Conservation (phyloP, 2,329 filamentous ascomycete genomes). For the Calonectria naviculata region DNA sequence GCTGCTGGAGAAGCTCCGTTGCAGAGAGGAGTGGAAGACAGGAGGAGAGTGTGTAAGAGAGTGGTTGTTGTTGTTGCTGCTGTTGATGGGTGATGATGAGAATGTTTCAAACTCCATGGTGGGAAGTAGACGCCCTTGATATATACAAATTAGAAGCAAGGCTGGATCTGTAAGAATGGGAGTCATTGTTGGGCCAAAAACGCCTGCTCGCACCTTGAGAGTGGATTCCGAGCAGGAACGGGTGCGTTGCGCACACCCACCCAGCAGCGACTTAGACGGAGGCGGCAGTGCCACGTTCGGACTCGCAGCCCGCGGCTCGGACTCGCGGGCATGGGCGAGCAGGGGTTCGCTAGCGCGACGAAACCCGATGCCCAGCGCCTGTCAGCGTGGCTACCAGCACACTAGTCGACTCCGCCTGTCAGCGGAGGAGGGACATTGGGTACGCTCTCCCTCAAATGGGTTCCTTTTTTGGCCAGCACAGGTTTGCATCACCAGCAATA, state of each 20-base stretch:
- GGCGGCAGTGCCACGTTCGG: conserved; percentile 15
- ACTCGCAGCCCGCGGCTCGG: conserved; percentile 17
- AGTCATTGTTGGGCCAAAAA: not conserved
- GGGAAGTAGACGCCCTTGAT: conserved; percentile 16
- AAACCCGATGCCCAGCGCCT: not conserved
- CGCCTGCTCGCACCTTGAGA: not conserved
- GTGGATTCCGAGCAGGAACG: not conserved
- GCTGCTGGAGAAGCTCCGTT: not conserved
- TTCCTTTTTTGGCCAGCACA: not conserved
- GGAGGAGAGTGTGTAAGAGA: not conserved
- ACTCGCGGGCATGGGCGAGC: conserved; percentile 7
- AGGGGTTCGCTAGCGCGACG: conserved; percentile 2
- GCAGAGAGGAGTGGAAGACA: not conserved
- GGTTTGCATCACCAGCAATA: not conserved
- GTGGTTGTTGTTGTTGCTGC: not conserved
- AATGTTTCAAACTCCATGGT: not conserved
- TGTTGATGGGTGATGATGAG: not conserved
- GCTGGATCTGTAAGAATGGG: not conserved
- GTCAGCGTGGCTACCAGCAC: not conserved
- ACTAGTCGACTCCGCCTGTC: conserved; percentile 13
- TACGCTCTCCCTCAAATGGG: not conserved
- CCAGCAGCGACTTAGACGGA: conserved; percentile 2
- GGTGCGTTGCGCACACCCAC: not conserved
- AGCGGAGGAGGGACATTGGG: conserved; percentile 4
- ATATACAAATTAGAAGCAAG: not conserved